Evolutionary conservation across 2,329 filamentous ascomycete species (phyloP).

Genomic region (Alternaria novae-zelandiae): DNA sequence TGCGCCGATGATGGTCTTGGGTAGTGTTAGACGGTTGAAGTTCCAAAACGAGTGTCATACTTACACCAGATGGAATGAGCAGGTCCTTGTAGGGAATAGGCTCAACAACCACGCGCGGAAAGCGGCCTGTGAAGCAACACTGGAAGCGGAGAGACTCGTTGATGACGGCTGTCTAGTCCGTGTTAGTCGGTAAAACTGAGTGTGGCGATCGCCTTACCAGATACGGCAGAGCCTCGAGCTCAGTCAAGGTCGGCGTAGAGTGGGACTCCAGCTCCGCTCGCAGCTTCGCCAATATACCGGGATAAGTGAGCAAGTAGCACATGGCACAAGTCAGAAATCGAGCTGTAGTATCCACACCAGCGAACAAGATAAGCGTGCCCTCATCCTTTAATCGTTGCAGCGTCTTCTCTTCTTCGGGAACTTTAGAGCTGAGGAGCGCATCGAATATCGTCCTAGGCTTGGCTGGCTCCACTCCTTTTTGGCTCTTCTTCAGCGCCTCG

Average conservation of each 20-base stretch:
- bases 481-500: background rate
- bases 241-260: background rate
- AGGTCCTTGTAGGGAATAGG: slow-evolving; percentile 21
- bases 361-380: slow-evolving; percentile 35
- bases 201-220: slow-evolving; percentile 4
- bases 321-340: slow-evolving; percentile 14
- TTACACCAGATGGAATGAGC: slow-evolving; percentile 24
- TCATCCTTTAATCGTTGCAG: slow-evolving; percentile 40
- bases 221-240: slow-evolving; percentile 18
- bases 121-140: slow-evolving; percentile 15
- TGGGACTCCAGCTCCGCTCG: background rate
- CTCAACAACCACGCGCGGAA: slow-evolving; percentile 23
- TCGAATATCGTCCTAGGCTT: slow-evolving; percentile 11
- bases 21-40: background rate
- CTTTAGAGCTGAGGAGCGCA: slow-evolving; percentile 2
- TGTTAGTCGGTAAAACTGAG: background rate
- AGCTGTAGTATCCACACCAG: slow-evolving; percentile 45
- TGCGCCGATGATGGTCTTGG: slow-evolving; percentile 33
- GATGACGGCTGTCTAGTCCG: slow-evolving; percentile 13
- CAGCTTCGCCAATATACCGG: slow-evolving; percentile 3
- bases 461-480: background rate
- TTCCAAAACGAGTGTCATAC: background rate
- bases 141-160: slow-evolving; percentile 14
- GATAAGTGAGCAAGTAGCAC: slow-evolving; percentile 12
- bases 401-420: slow-evolving; percentile 32